Percentiles rank a stretch among this genome's conserved stretches.
phyloP scores from a whole-genome alignment of 164 flowering plant genomes.

The Annona squamosa region DNA sequence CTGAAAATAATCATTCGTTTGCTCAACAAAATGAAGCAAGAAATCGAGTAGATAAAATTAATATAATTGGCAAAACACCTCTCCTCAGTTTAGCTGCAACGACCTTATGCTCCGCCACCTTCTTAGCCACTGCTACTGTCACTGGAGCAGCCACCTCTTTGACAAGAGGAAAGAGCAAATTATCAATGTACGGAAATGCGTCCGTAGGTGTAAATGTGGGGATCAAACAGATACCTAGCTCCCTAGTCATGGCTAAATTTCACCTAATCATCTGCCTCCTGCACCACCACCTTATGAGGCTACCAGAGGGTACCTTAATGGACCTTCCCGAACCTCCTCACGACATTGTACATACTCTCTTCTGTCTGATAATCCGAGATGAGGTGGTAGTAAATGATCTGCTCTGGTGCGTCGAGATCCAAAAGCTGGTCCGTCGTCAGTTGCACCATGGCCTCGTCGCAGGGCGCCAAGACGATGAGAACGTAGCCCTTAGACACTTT shows the following conservation, averaged over 20 bases:
- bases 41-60: no score
- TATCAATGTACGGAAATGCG: constrained; percentile 72
- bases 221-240: constrained; percentile 64
- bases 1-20: no score
- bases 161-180: not conserved
- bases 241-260: constrained; percentile 55
- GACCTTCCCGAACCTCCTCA: constrained; percentile 67
- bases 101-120: no score
- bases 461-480: constrained; percentile 64
- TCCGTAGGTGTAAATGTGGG: constrained; percentile 75
- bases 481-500: constrained; percentile 67
- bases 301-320: constrained; percentile 53
- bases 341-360: constrained; percentile 87
- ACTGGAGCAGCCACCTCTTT: no score
- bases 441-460: constrained; percentile 81
- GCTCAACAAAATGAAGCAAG: no score
- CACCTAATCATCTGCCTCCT: constrained; percentile 80
- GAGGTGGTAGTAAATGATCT: constrained; percentile 68
- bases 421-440: constrained; percentile 67
- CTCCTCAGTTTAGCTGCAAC: no score
- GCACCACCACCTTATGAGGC: constrained; percentile 56
- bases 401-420: constrained; percentile 78
- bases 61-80: no score
- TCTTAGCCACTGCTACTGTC: no score
- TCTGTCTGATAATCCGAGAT: constrained; percentile 85